Evolutionary conservation across 441 rosid genomes (phyloP).

Genomic region (Jatropha podagrica): DNA sequence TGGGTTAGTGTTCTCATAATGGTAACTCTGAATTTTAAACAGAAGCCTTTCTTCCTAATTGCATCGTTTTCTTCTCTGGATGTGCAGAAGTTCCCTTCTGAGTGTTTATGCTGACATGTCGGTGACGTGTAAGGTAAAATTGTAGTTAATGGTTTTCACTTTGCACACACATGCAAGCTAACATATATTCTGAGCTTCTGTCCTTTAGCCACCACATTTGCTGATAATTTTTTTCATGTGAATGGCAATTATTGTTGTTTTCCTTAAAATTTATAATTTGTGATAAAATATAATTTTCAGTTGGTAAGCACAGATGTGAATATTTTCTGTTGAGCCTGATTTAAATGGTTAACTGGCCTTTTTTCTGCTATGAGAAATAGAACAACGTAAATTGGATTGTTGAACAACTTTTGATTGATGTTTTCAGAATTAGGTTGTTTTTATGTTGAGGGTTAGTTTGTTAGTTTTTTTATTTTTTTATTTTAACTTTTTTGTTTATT

Average conservation of each 20-base stretch:
- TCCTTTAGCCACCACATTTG: background rate
- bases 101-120: conserved; percentile 99
- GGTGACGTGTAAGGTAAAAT: conserved; percentile 81
- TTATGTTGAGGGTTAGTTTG: background rate
- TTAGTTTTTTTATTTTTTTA: too few species aligned
- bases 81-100: conserved; percentile 82
- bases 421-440: background rate
- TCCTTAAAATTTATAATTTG: background rate
- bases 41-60: conserved; percentile 7
- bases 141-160: background rate
- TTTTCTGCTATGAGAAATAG: background rate
- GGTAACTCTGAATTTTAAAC: background rate
- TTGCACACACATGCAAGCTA: background rate
- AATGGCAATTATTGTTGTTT: background rate
- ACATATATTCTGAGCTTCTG: background rate
- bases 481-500: background rate
- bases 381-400: background rate
- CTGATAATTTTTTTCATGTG: background rate
- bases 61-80: background rate
- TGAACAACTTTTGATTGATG: background rate
- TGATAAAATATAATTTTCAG: background rate
- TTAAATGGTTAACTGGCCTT: background rate
- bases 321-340: background rate
- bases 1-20: background rate
- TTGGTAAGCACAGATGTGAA: background rate